Evolutionary conservation across 441 rosid genomes (phyloP), one percentile per base, ranked within the genome.

Genomic region (Metrosideros polymorpha): DNA sequence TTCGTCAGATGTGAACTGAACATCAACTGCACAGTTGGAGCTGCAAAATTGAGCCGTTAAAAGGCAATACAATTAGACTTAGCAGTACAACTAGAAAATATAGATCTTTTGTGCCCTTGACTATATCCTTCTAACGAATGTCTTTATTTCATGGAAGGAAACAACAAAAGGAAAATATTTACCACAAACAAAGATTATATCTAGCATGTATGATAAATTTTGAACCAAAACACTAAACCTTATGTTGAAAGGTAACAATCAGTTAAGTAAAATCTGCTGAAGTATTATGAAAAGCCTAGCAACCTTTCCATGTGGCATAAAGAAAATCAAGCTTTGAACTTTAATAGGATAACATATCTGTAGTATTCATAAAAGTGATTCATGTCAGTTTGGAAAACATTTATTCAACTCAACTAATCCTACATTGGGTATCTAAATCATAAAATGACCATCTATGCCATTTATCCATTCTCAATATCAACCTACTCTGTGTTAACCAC

Each of bases 11-110:
- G 91, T 7, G 99, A 98, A 88, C 97, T 93, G 92, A 98, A 96
- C 86, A 92, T 90, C 91, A 98, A 88, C 87, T 94, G 98, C 86
- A 92, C 98, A 13, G 97, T 98, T 86, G 99, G 98, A 89, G 99
- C 99, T 98, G 98, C 87, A 89, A 84, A 53, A 79, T 90, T 56
- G 47, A 88, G 55, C 84, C 25, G 7, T 82, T 12, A 32, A 84
- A 61, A 84, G 25, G 50, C 29, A 27, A 24, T 49, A 59, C 27
- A 32, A 27, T 83, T 42, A 83, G 77, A 52, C 55, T 55, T 53
- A 30, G 29, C 43, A 35, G 19, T 35, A 52, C 45, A 83, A 52
- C 18, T n/a, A 52, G 61, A 83, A 51, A 71, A 71, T 47, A 10
- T 39, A 71, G 47, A 71, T 71, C n/a, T 42, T 71, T 71, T 19